Base-by-base conservation (phyloP, 805 yeast genomes). In the Vanderwaltozyma tropicalis region DNA sequence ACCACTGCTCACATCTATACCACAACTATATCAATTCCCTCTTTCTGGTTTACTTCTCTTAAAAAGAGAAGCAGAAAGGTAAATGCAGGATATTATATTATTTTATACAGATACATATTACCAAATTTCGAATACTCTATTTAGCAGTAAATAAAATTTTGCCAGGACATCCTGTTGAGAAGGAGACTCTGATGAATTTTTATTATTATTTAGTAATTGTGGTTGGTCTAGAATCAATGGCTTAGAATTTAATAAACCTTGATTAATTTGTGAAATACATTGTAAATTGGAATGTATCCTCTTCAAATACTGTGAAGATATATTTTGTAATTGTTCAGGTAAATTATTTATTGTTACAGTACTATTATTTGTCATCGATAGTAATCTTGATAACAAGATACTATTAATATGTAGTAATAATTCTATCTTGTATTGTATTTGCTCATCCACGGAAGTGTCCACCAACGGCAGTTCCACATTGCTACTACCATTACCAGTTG, bases 261-360 rank as follows among this genome's bases (percentile, higher is more conserved):
- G 61, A 40, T 59, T 57, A 19, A 59, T 53, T 41, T 54, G 61
- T 10, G 62, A 57, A 16, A 59, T 56, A 35, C 62, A 56, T 36
- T 59, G 63, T 35, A 59, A 40, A 41, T 59, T 59, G 12, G 62
- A 53, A 43, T 59, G 63, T 8, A 59, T 59, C 27, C 63, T 42
- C 32, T 57, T 56, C 40, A 56, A 41, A 39, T 52, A 48, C 39
- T 59, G 61, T 11, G 58, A 43, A 4, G 34, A 25, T 4, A 35
- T 35, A 15, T 35, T 35, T 19, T 35, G 38, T 25, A n/a, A 52
- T 42, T 19, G 50, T 31, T 53, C 61, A 7, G 50, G 55, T 24
- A 48, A 45, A 25, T 26, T 38, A 35, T 17, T 40, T 25, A 33
- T 40, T 20, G 46, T 27, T 43, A 35, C 32, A 40, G 38, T 20